phyloP scores from a whole-genome alignment of 345 rosid species.

The Conringia planisiliqua region DNA sequence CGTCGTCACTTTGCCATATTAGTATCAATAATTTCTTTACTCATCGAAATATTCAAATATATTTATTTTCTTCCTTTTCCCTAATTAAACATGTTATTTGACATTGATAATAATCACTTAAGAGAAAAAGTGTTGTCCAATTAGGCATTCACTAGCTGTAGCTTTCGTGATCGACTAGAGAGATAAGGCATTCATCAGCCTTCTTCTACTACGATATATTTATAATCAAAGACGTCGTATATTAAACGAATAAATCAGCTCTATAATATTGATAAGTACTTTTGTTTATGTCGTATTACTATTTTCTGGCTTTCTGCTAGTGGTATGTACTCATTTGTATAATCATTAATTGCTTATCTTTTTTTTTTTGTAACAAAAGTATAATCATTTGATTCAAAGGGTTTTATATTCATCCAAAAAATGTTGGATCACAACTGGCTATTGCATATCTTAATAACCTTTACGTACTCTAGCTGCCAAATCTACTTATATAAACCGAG shows the following conservation, averaged over 20 bases:
- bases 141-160: conserved; percentile 22
- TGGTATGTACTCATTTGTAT: not conserved
- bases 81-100: not conserved
- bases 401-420: not conserved
- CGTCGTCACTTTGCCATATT: conserved; percentile 21
- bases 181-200: conserved; percentile 30
- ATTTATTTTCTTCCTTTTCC: not conserved
- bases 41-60: not conserved
- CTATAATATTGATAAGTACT: not conserved
- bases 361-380: too few species aligned
- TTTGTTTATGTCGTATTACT: not conserved
- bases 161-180: conserved; percentile 15
- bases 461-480: not conserved
- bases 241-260: not conserved
- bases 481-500: not conserved
- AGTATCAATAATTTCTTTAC: not conserved
- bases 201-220: conserved; percentile 10
- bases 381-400: not conserved
- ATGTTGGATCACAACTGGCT: not conserved
- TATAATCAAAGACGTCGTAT: not conserved
- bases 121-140: conserved; percentile 12
- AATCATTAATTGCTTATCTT: conserved; percentile 10
- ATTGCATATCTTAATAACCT: not conserved
- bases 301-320: not conserved
- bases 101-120: not conserved